phyloP scores from a whole-genome alignment of 164 flowering plant species.

The Umbilicus rupestris region DNA sequence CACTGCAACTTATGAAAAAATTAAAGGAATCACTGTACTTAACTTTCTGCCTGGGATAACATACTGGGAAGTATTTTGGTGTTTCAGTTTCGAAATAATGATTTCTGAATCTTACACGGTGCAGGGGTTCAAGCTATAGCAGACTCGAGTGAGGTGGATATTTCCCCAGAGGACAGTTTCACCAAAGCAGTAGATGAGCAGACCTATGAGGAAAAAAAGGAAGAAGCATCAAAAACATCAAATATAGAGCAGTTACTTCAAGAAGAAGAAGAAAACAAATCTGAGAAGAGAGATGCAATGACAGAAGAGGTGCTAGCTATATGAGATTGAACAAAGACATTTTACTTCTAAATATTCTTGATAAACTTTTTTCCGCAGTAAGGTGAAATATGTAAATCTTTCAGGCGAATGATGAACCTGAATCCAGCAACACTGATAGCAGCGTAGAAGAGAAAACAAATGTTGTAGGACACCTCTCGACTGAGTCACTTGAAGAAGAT shows the following conservation, averaged over 20 bases:
- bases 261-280: background rate
- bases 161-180: background rate
- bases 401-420: background rate
- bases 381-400: constrained; percentile 4
- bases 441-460: background rate
- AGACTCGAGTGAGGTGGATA: background rate
- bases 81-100: background rate
- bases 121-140: background rate
- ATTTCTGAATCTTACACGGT: background rate
- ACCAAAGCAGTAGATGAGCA: background rate
- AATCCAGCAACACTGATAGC: background rate
- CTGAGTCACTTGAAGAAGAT: background rate
- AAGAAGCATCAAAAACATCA: background rate
- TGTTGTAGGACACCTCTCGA: background rate
- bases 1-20: background rate
- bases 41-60: too few species aligned
- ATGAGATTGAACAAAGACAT: background rate
- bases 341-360: background rate
- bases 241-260: background rate
- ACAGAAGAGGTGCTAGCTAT: background rate
- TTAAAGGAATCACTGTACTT: too few species aligned
- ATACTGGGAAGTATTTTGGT: too few species aligned
- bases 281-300: background rate
- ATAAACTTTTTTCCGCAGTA: background rate
- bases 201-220: background rate